phyloP scores from a whole-genome alignment of 805 yeast species.

The Pichia scutulata region DNA sequence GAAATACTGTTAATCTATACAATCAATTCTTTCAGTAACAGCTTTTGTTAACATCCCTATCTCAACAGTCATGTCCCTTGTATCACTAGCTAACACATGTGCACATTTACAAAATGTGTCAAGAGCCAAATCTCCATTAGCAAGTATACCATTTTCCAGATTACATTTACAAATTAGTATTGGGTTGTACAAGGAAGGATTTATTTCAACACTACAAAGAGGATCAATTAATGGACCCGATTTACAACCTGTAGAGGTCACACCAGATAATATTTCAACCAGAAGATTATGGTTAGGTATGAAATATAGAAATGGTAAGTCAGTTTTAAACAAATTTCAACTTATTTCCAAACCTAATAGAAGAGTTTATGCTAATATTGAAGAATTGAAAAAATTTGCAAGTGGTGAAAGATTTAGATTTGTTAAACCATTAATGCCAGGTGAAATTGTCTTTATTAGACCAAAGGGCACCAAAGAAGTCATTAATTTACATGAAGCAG shows the following conservation, averaged over 20 bases:
- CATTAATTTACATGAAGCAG: slow-evolving; percentile 76
- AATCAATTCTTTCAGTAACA: neutral
- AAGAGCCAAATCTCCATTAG: slow-evolving; percentile 61
- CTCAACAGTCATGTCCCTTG: slow-evolving; percentile 59
- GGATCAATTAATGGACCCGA: slow-evolving; percentile 89
- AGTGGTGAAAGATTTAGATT: slow-evolving; percentile 68
- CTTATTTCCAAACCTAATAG: slow-evolving; percentile 83
- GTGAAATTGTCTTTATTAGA: slow-evolving; percentile 72
- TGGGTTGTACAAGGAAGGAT: slow-evolving; percentile 86
- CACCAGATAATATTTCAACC: slow-evolving; percentile 79
- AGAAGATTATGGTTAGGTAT: slow-evolving; percentile 89
- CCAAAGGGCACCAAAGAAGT: slow-evolving; percentile 42
- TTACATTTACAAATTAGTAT: slow-evolving; percentile 77
- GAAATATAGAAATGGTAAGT: slow-evolving; percentile 73
- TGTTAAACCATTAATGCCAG: slow-evolving; percentile 78
- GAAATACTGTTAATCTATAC: neutral
- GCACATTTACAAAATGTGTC: slow-evolving; percentile 86
- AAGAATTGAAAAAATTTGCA: slow-evolving; percentile 66
- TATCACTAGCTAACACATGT: slow-evolving; percentile 74
- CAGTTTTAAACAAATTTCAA: slow-evolving; percentile 66
- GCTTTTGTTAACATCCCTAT: neutral
- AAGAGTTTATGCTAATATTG: slow-evolving; percentile 51
- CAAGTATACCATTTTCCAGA: slow-evolving; percentile 77
- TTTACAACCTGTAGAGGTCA: slow-evolving; percentile 58
- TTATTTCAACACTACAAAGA: slow-evolving; percentile 71